These are phyloP conservation scores for Psophocarpus tetragonolobus DNA, from an alignment of 306 rosid species.

Conservation along the genomic window DNA sequence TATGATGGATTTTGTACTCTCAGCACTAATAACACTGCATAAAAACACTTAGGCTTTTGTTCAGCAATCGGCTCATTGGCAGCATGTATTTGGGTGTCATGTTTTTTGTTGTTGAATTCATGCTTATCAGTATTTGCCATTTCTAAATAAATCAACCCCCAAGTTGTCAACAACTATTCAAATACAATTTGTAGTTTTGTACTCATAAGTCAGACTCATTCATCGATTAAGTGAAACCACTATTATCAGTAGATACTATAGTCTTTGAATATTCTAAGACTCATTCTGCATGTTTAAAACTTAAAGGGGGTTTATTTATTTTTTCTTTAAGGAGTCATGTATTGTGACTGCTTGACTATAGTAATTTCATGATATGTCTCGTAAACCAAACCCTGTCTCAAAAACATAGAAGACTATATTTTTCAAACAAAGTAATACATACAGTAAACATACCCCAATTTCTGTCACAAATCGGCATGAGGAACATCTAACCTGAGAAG, in stretches of 20 bases:
- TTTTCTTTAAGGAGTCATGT: background rate
- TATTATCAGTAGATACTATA: background rate
- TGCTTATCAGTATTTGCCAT: background rate
- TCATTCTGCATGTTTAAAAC: background rate
- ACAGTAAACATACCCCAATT: constrained; percentile 63
- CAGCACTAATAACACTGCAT: too few species aligned
- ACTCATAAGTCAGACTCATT: background rate
- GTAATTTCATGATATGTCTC: background rate
- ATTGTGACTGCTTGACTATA: background rate
- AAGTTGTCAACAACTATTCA: background rate
- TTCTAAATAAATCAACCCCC: background rate
- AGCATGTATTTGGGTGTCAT: background rate
- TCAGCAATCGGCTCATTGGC: background rate
- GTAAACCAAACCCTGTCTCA: background rate
- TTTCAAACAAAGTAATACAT: background rate
- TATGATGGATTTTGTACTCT: too few species aligned
- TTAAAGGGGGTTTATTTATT: background rate
- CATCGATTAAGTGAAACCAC: background rate
- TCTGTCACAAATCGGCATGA: constrained; percentile 74
- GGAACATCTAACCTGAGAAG: constrained; percentile 80
- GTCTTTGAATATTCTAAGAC: background rate
- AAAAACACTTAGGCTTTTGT: constrained; percentile 18
- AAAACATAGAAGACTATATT: background rate
- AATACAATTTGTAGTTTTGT: background rate
- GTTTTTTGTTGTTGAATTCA: background rate